phyloP scores from a whole-genome alignment of 306 rosid genomes.

The peach (Prunus persica) region DNA sequence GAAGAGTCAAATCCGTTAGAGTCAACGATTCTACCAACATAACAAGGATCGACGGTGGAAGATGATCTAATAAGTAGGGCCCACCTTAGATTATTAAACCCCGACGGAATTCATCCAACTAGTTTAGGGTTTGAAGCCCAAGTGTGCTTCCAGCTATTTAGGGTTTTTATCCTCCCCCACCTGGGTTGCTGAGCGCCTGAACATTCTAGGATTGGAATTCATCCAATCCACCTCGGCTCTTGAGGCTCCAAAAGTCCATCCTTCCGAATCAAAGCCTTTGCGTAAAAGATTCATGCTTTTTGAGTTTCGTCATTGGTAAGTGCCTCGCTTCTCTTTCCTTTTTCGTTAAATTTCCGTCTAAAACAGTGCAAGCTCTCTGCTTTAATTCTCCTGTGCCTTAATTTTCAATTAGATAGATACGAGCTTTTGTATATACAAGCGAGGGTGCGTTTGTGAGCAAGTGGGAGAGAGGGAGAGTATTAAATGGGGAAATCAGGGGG shows the following conservation, averaged over 20 bases:
- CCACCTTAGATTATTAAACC: slow-evolving; percentile 18
- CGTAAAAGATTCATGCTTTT: slow-evolving; percentile 10
- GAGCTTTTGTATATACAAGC: not conserved
- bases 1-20: not conserved
- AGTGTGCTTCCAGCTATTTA: not conserved
- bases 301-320: slow-evolving; percentile 28
- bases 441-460: not conserved
- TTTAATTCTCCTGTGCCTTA: not conserved
- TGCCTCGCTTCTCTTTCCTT: not conserved
- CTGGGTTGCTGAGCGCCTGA: not conserved
- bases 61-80: not conserved
- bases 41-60: slow-evolving; percentile 27
- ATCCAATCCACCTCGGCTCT: not conserved
- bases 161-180: not conserved
- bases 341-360: not conserved
- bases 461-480: slow-evolving; percentile 9
- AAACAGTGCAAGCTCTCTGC: not conserved
- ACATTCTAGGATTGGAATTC: not conserved
- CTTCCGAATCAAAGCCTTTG: not conserved
- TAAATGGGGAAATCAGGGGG: slow-evolving; percentile 93
- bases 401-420: slow-evolving; percentile 18
- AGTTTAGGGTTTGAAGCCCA: slow-evolving; percentile 45
- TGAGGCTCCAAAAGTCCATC: slow-evolving; percentile 11
- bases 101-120: slow-evolving; percentile 1
- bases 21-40: not conserved